Conservation (phyloP, 83 land plant species). For the Picea abies region DNA sequence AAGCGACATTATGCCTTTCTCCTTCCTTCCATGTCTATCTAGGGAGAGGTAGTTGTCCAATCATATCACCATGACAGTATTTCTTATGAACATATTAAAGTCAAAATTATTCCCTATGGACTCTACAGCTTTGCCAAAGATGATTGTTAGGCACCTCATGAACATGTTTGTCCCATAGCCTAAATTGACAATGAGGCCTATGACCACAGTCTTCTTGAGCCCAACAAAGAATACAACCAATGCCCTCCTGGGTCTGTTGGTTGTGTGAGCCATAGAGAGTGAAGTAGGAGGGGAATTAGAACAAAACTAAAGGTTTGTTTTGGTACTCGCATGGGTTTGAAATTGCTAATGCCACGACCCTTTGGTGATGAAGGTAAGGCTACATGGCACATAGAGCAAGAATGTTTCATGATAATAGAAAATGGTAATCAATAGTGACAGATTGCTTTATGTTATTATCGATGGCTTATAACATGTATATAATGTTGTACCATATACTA, state of each 20-base stretch:
- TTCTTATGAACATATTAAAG: conserved; percentile 93
- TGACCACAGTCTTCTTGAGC: conserved; percentile 57
- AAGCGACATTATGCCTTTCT: conserved; percentile 86
- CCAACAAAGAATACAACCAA: conserved; percentile 50
- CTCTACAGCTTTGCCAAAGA: conserved; percentile 87
- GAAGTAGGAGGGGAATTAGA: background rate
- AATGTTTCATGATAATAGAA: too few relatives aligned
- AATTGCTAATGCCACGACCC: too few relatives aligned
- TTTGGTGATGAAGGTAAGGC: too few relatives aligned
- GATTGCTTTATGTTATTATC: too few relatives aligned
- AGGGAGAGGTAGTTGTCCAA: conserved; percentile 93
- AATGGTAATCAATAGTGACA: too few relatives aligned
- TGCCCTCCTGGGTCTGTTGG: background rate
- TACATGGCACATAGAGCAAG: too few relatives aligned
- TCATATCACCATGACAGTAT: conserved; percentile 90
- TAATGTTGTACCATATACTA: too few relatives aligned
- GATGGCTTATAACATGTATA: too few relatives aligned
- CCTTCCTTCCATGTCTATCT: conserved; percentile 86
- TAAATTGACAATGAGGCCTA: conserved; percentile 91
- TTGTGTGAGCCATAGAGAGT: background rate
- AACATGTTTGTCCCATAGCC: conserved; percentile 97
- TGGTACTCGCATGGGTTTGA: too few relatives aligned
- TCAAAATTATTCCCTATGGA: conserved; percentile 97
- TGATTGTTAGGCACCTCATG: conserved; percentile 92
- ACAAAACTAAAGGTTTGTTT: background rate